Base-by-base conservation (phyloP, 345 rosid genomes). In the Geranium rotundifolium region DNA sequence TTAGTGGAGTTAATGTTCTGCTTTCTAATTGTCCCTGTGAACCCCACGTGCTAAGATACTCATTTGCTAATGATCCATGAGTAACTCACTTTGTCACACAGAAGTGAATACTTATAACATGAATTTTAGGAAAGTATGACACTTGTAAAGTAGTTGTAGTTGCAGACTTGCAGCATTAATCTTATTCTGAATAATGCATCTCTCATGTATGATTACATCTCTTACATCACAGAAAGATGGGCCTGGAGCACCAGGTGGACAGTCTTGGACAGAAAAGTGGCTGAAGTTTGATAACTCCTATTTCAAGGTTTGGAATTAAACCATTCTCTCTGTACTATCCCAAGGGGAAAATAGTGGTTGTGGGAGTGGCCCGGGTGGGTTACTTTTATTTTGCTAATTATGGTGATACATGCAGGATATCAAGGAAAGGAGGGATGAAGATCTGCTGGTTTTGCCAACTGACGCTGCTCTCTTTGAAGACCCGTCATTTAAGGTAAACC, bases 181-280 rank as follows among this genome's bases (percentile, higher is more conserved):
- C 8, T 20, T 31, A 39, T 27, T 60, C 31, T 17, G n/a, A 7
- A 12, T 2, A 37, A 37, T 17, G 18, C 13, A 12, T 18, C 13
- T 23, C 7, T 18, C 27, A 23, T 23, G 67, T 67, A 65, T 57
- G 69, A 71, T n/a, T 34, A 15, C 59, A 19, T 65, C 52, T 59
- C 50, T 34, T 68, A 37, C 37, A 56, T 74, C 65, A 67, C 95
- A 92, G 98, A 87, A 89, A 84, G 73, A 80, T 66, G 96, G 98
- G 30, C 98, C 95, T 1, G 98, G 96, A 74, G 96, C 93, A 77
- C 83, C 95, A 65, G 96, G 96, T 69, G 98, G 98, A 76, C 96
- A 89, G 65, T 92, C 98, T 9, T 89, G 98, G 98, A 92, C 98
- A 4, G 83, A 68, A 74, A 72, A 92, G 70, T 92, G 98, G 98